A percentile compares a stretch with the other conserved stretches of the same genome.
phyloP scores from a whole-genome alignment of 1,284 basidiomycete genomes.

The Microbotryum scabiosae region DNA sequence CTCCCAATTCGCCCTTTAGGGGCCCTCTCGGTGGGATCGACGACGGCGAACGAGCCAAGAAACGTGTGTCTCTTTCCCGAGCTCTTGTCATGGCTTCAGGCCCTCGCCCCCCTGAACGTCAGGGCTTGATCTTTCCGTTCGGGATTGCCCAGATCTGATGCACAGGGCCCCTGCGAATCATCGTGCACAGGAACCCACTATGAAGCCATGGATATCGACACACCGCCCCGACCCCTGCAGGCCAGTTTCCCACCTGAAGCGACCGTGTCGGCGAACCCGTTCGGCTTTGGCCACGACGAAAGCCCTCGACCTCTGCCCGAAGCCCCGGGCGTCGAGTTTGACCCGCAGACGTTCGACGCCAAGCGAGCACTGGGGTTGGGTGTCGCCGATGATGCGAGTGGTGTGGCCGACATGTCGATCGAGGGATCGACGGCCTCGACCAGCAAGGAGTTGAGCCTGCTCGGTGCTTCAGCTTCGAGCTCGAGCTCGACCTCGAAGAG shows the following conservation, averaged over 20 bases:
- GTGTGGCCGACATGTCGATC: too few relatives aligned
- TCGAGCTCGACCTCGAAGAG: neutral
- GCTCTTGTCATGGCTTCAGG: too few relatives aligned
- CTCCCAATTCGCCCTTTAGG: conserved; percentile 7
- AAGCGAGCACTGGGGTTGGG: conserved; percentile 12
- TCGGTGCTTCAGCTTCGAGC: neutral
- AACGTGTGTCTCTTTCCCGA: conserved; percentile 11
- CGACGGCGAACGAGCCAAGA: conserved; percentile 16
- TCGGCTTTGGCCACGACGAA: conserved; percentile 3
- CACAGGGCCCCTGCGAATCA: too few relatives aligned
- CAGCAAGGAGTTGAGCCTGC: neutral
- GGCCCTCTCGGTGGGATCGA: neutral
- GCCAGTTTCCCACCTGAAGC: conserved; percentile 9
- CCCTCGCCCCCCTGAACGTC: too few relatives aligned
- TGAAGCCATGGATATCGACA: conserved; percentile 32
- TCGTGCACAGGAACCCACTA: conserved; percentile 25
- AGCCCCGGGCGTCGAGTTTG: conserved; percentile 7
- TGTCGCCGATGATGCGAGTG: conserved; percentile 4
- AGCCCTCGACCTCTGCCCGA: neutral
- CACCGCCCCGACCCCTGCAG: conserved; percentile 15
- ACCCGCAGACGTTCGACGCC: conserved; percentile 9
- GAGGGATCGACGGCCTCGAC: neutral
- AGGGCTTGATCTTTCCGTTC: too few relatives aligned
- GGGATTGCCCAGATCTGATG: neutral
- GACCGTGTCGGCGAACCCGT: conserved; percentile 6